Evolutionary conservation across 2,329 filamentous ascomycete species (phyloP).

Genomic region (Diplodia scrobiculata): DNA sequence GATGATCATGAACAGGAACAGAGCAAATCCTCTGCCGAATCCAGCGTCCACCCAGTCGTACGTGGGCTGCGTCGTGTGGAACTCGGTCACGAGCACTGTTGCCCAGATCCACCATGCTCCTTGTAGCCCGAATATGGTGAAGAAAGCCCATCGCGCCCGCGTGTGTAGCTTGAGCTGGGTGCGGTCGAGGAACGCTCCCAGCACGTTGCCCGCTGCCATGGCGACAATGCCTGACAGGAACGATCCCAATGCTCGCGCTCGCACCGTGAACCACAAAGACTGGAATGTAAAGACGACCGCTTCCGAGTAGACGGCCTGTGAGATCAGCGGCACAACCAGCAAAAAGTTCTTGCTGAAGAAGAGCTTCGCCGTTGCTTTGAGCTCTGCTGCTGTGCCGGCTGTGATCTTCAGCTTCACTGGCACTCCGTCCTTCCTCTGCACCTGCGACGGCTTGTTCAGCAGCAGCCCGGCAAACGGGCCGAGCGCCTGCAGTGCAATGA

Average conservation of each 20-base stretch:
- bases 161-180: slow-evolving; percentile 56
- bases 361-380: slow-evolving; percentile 60
- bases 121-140: slow-evolving; percentile 58
- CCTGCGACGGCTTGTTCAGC: slow-evolving; percentile 62
- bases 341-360: slow-evolving; percentile 66
- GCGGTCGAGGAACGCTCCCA: slow-evolving; percentile 66
- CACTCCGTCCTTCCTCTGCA: slow-evolving; percentile 66
- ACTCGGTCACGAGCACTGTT: slow-evolving; percentile 65
- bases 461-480: slow-evolving; percentile 67
- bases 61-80: slow-evolving; percentile 58
- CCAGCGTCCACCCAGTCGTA: slow-evolving; percentile 67
- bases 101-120: slow-evolving; percentile 75
- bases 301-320: slow-evolving; percentile 70
- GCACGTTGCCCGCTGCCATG: slow-evolving; percentile 64
- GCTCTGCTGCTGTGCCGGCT: slow-evolving; percentile 59
- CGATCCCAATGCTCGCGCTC: slow-evolving; percentile 68
- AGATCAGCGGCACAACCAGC: slow-evolving; percentile 67
- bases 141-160: slow-evolving; percentile 60
- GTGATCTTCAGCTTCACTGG: slow-evolving; percentile 62
- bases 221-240: slow-evolving; percentile 70
- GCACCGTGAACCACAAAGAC: slow-evolving; percentile 67
- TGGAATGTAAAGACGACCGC: slow-evolving; percentile 73
- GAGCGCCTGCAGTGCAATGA: slow-evolving; percentile 68
- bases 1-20: slow-evolving; percentile 67
- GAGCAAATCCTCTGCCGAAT: slow-evolving; percentile 66